Evolutionary conservation across 176 grass and related monocot genomes (phyloP), one percentile per base, ranked within the genome.

Genomic region (Hyparrhenia diplandra): DNA sequence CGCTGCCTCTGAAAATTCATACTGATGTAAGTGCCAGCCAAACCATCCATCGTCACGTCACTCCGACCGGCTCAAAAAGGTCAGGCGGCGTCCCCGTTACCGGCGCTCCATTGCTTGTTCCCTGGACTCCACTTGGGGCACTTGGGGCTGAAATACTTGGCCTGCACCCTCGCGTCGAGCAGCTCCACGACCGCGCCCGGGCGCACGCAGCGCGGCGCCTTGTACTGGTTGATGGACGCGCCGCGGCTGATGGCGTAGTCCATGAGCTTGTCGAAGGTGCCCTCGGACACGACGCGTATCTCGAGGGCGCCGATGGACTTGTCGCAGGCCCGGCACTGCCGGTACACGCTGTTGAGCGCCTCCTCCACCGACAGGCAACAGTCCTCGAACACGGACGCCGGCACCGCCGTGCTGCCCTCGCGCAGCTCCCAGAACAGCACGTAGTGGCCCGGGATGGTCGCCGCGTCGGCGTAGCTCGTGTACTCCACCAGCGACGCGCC

Each of bases 261-360:
- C 96, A 99, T 99, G 46, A 99, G 81, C 80, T 99, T 99, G 82
- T 99, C 96, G 79, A 99, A 99, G 21, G 93, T 99, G 54, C 96
- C 96, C 67, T 99, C 91, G 35, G 86, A 86, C 49, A 99, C 96
- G 39, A 93, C 59, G 43, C 93, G 84, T 18, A 99, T 99, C 90
- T 99, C 96, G 21, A 99, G 86, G 41, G 96, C 90, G 0, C 96
- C 89, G 47, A 99, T 93, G 29, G 93, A 99, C 74, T 65, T 89
- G 73, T 95, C 96, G 67, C 88, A 91, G 11, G 82, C 84, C 43
- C 96, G 88, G 47, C 96, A 86, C 82, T 99, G 96, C 49, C 96
- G 79, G 82, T 99, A 99, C 68, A 99, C 96, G 83, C 84, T 93
- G 64, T 99, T 99, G 1, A 99, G 89, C 4, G 82, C 83, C 85